A percentile compares a stretch with the other conserved stretches of the same genome.
phyloP scores from a whole-genome alignment of 2,329 filamentous ascomycete genomes.

The Metarhizium humberi region DNA sequence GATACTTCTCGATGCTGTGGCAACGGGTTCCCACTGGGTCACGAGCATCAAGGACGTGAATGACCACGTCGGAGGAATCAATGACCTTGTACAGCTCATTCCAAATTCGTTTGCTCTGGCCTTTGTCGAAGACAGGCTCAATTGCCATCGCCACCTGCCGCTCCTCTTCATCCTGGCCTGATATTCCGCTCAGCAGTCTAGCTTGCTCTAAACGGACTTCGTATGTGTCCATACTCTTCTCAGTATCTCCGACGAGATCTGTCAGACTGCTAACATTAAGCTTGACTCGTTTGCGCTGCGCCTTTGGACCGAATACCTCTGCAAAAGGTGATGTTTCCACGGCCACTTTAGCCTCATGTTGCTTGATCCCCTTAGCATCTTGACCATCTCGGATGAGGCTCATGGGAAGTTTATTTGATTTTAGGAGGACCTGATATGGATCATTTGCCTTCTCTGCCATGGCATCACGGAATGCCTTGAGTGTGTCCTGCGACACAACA shows the following conservation, averaged over 20 bases:
- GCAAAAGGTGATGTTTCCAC: conserved; percentile 80
- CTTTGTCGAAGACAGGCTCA: conserved; percentile 87
- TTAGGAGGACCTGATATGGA: conserved; percentile 89
- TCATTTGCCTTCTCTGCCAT: conserved; percentile 86
- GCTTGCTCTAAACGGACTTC: conserved; percentile 72
- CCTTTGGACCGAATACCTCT: conserved; percentile 87
- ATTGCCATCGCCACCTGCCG: conserved; percentile 50
- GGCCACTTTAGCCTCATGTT: conserved; percentile 89
- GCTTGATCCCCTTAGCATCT: conserved; percentile 73
- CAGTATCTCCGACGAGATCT: conserved; percentile 72
- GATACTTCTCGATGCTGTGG: conserved; percentile 71
- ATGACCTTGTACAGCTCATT: conserved; percentile 95
- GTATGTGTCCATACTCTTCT: conserved; percentile 73
- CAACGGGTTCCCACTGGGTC: conserved; percentile 88
- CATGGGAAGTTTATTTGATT: conserved; percentile 96
- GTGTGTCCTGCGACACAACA: conserved; percentile 78
- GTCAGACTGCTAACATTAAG: conserved; percentile 71
- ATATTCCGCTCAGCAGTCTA: conserved; percentile 63
- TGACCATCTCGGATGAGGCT: conserved; percentile 76
- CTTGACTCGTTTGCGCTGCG: conserved; percentile 87
- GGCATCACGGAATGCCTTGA: conserved; percentile 79
- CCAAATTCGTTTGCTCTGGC: conserved; percentile 92
- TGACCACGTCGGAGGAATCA: conserved; percentile 88
- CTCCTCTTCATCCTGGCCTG: conserved; percentile 45
- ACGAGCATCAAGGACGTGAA: conserved; percentile 87